Evolutionary conservation across 2,329 filamentous ascomycete species (phyloP).

Genomic region (Ascochyta fabae): DNA sequence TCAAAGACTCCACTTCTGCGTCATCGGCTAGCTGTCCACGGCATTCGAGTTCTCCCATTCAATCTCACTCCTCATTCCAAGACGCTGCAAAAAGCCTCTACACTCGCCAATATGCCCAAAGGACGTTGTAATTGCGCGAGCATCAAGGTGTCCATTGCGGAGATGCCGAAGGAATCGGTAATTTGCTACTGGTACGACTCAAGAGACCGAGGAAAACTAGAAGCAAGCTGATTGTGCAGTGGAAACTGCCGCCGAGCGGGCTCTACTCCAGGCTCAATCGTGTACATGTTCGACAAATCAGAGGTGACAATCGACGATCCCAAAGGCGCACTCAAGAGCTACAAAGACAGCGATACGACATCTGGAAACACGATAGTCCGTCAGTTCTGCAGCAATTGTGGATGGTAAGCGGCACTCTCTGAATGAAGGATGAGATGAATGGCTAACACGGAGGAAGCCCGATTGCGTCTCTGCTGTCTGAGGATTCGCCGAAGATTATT

Average conservation of each 20-base stretch:
- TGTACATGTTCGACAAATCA: constrained; percentile 30
- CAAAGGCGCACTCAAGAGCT: constrained; percentile 30
- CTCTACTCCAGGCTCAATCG: constrained; percentile 26
- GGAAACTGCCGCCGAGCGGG: constrained; percentile 41
- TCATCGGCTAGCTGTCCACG: not conserved
- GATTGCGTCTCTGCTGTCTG: constrained; percentile 22
- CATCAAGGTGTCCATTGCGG: constrained; percentile 35
- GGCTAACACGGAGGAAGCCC: constrained; percentile 25
- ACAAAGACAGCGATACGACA: constrained; percentile 36
- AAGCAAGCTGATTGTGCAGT: constrained; percentile 17
- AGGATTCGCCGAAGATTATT: constrained; percentile 26
- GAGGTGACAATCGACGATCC: constrained; percentile 32
- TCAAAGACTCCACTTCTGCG: not conserved
- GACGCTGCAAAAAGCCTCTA: not conserved
- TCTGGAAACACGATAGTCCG: constrained; percentile 36
- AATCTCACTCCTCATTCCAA: too few relatives aligned
- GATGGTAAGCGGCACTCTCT: constrained; percentile 25
- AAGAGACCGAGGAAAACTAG: not conserved
- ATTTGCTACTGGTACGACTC: constrained; percentile 41
- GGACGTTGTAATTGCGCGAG: constrained; percentile 42
- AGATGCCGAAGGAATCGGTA: constrained; percentile 26
- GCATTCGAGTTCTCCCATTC: not conserved
- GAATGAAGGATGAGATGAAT: not conserved
- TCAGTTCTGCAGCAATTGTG: constrained; percentile 41
- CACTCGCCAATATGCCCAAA: constrained; percentile 24